phyloP scores from a whole-genome alignment of 768 basidiomycete genomes.

The Pleurotus salmoneostramineus region DNA sequence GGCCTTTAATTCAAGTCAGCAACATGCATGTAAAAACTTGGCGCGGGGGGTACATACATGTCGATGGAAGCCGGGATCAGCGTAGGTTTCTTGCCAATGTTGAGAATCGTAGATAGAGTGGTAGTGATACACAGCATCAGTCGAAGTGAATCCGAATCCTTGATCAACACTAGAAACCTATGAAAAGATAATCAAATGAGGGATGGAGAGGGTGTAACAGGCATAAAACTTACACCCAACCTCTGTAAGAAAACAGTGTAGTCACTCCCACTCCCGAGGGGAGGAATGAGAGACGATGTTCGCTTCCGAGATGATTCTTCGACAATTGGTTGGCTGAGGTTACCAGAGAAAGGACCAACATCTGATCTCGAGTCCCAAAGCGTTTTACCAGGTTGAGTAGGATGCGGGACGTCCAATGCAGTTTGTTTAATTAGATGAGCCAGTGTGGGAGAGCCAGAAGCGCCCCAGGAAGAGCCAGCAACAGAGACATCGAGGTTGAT shows the following conservation, averaged over 20 bases:
- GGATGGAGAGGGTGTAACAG: too few relatives aligned
- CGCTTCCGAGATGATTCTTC: constrained; percentile 21
- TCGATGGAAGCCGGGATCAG: constrained; percentile 70
- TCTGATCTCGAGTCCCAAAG: constrained; percentile 80
- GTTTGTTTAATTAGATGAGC: constrained; percentile 67
- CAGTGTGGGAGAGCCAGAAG: constrained; percentile 73
- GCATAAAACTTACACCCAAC: constrained; percentile 33
- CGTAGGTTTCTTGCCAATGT: constrained; percentile 71
- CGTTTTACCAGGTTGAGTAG: constrained; percentile 55
- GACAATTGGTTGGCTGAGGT: background rate
- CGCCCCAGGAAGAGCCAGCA: constrained; percentile 54
- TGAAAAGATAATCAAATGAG: constrained; percentile 9
- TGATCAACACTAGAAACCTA: constrained; percentile 17
- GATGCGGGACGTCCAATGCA: constrained; percentile 73
- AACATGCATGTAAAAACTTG: background rate
- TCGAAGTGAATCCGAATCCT: constrained; percentile 22
- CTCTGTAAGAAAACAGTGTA: constrained; percentile 90
- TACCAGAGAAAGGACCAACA: constrained; percentile 43
- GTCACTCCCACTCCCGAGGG: constrained; percentile 87
- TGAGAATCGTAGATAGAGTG: constrained; percentile 73
- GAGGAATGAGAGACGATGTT: constrained; percentile 31
- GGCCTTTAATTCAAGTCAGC: constrained; percentile 30
- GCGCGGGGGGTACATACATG: constrained; percentile 43
- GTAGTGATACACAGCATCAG: constrained; percentile 73
- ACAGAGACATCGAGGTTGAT: constrained; percentile 78